These are phyloP conservation scores for Chaetomium globosum DNA, from an alignment of 2,329 filamentous ascomycete species.

Conservation along the genomic window DNA sequence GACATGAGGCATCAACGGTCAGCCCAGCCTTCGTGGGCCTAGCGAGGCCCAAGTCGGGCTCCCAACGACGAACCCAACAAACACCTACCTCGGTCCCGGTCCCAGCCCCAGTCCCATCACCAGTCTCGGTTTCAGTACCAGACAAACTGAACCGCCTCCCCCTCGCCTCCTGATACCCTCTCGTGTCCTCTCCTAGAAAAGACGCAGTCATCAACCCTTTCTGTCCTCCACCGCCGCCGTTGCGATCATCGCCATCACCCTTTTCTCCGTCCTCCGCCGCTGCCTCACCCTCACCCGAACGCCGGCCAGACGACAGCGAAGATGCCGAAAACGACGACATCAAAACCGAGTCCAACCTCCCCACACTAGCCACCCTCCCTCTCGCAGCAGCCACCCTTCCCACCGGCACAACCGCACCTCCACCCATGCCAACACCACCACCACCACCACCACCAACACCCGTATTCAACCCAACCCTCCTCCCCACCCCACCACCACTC, in stretches of 20 bases:
- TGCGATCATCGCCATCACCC: neutral
- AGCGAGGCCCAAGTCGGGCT: constrained; percentile 10
- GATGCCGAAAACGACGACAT: neutral
- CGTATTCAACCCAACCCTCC: neutral
- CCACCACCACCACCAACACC: neutral
- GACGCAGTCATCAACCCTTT: neutral
- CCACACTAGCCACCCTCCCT: neutral
- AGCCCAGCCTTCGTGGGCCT: constrained; percentile 30
- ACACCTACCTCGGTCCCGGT: neutral
- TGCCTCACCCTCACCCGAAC: neutral
- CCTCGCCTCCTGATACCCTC: neutral
- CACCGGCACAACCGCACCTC: too few relatives aligned
- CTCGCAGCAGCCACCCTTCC: neutral
- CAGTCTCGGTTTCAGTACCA: neutral
- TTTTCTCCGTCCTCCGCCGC: neutral
- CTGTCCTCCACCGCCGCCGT: neutral
- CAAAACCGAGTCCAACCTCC: neutral
- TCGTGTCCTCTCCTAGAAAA: neutral
- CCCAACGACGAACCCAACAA: neutral
- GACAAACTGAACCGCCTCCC: constrained; percentile 3
- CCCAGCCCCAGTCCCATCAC: neutral
- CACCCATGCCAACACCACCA: neutral
- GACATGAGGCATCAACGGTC: constrained; percentile 37
- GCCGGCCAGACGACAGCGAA: neutral
- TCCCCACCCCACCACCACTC: neutral